A percentile compares a stretch with the other conserved stretches of the same genome.
Conservation (phyloP, 2,329 filamentous ascomycete species). For the Penicillium digitatum region DNA sequence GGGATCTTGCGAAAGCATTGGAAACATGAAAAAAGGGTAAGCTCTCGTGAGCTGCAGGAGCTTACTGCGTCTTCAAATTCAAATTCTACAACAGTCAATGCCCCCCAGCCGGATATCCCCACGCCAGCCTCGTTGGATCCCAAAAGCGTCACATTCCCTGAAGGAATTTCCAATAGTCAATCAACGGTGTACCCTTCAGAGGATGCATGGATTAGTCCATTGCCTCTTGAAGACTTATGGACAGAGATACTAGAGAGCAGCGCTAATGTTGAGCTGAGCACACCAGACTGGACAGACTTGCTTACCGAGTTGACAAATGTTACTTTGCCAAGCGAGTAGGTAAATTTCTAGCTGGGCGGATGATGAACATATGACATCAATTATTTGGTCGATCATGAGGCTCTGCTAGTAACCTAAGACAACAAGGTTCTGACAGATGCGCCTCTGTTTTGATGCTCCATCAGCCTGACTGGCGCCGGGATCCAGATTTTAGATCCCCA, state of each 20-base stretch:
- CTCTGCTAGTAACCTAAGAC: background rate
- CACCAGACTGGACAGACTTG: slow-evolving; percentile 31
- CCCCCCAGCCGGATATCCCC: background rate
- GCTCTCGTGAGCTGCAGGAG: background rate
- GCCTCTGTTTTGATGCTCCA: slow-evolving; percentile 31
- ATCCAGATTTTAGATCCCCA: slow-evolving; percentile 84
- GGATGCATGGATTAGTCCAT: background rate
- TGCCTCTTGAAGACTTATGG: slow-evolving; percentile 33
- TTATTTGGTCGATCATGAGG: slow-evolving; percentile 1
- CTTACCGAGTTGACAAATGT: slow-evolving; percentile 29
- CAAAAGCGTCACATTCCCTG: background rate
- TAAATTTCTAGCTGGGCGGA: background rate
- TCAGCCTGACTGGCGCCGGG: slow-evolving; percentile 50
- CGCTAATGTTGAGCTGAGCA: slow-evolving; percentile 19
- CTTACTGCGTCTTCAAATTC: background rate
- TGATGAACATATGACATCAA: background rate
- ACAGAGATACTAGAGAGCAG: slow-evolving; percentile 30
- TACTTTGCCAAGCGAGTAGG: slow-evolving; percentile 17
- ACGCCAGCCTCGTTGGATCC: background rate
- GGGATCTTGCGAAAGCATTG: slow-evolving; percentile 34
- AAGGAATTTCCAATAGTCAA: background rate
- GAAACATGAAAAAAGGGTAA: slow-evolving; percentile 15
- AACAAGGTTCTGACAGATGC: background rate
- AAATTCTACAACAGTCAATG: background rate
- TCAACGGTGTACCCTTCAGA: background rate